Conservation (phyloP, 768 basidiomycete genomes). For the Fistulinella prunicolor region DNA sequence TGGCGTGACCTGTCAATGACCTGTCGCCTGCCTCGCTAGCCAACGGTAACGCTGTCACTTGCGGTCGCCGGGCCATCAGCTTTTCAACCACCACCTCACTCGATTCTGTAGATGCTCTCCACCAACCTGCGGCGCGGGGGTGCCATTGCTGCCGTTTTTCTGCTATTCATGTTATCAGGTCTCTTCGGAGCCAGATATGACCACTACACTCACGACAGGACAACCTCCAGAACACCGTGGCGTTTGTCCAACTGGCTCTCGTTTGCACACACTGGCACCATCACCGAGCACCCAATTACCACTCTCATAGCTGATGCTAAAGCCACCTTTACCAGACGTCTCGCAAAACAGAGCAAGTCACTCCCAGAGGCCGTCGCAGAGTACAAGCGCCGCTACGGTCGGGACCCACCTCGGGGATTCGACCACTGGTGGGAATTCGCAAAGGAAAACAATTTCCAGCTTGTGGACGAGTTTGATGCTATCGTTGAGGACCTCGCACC, state of each 20-base stretch:
- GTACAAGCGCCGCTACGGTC: slow-evolving; percentile 74
- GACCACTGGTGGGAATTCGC: slow-evolving; percentile 89
- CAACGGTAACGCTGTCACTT: too few species aligned
- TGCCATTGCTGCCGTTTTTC: slow-evolving; percentile 39
- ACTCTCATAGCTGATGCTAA: slow-evolving; percentile 83
- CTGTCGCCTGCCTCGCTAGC: too few species aligned
- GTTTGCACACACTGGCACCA: slow-evolving; percentile 6
- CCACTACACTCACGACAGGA: too few species aligned
- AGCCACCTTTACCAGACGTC: slow-evolving; percentile 57
- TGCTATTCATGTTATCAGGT: slow-evolving; percentile 53
- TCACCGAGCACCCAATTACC: slow-evolving; percentile 72
- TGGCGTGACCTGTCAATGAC: too few species aligned
- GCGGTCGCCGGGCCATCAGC: too few species aligned
- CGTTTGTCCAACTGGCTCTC: slow-evolving; percentile 22
- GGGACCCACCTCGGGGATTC: slow-evolving; percentile 86
- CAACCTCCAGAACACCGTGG: too few species aligned
- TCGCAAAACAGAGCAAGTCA: slow-evolving; percentile 76
- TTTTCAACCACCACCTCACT: neutral
- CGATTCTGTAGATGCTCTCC: slow-evolving; percentile 14
- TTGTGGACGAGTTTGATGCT: slow-evolving; percentile 89
- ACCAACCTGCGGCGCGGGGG: slow-evolving; percentile 28
- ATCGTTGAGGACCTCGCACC: slow-evolving; percentile 77
- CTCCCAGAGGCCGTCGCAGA: slow-evolving; percentile 76
- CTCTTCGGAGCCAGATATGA: too few species aligned
- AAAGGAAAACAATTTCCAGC: slow-evolving; percentile 62